phyloP scores from a whole-genome alignment of 495 filamentous ascomycete genomes.

The Aspergillus cavernicola region DNA sequence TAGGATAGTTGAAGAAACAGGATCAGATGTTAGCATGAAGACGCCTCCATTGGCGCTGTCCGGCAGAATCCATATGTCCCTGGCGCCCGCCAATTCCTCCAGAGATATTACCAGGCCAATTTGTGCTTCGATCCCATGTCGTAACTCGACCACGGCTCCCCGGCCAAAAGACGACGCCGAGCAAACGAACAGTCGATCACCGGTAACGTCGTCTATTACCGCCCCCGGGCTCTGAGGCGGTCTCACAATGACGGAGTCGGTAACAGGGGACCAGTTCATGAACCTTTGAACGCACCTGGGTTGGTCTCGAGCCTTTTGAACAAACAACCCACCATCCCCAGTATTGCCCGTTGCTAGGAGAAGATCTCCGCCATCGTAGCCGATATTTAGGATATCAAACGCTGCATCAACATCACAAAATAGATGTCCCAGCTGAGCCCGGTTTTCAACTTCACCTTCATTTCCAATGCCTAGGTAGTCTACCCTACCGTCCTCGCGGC shows the following conservation, averaged over 20 bases:
- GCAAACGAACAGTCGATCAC: conserved; percentile 38
- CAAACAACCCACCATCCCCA: conserved; percentile 74
- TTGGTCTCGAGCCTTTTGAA: conserved; percentile 52
- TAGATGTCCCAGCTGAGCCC: conserved; percentile 37
- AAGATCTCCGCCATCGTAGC: conserved; percentile 61
- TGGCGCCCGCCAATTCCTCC: conserved; percentile 31
- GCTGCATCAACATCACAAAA: conserved; percentile 44
- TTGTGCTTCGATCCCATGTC: conserved; percentile 67
- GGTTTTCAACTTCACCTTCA: conserved; percentile 34
- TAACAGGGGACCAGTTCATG: conserved; percentile 79
- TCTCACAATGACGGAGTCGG: conserved; percentile 60
- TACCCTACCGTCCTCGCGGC: conserved; percentile 74
- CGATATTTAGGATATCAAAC: conserved; percentile 45
- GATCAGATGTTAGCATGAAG: conserved; percentile 38
- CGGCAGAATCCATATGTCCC: conserved; percentile 49
- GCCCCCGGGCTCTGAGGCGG: conserved; percentile 22
- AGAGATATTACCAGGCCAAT: conserved; percentile 53
- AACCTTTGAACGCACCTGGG: conserved; percentile 55
- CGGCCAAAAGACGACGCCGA: conserved; percentile 39
- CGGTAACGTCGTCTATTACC: conserved; percentile 19
- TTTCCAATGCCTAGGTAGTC: conserved; percentile 61
- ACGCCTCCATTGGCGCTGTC: conserved; percentile 38
- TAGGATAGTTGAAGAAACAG: conserved; percentile 36
- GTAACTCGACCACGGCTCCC: conserved; percentile 65
- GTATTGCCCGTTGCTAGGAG: conserved; percentile 77